These are phyloP conservation scores for Cystobasidium sp. DNA, from an alignment of 1,284 basidiomycete genomes.

Conservation along the genomic window DNA sequence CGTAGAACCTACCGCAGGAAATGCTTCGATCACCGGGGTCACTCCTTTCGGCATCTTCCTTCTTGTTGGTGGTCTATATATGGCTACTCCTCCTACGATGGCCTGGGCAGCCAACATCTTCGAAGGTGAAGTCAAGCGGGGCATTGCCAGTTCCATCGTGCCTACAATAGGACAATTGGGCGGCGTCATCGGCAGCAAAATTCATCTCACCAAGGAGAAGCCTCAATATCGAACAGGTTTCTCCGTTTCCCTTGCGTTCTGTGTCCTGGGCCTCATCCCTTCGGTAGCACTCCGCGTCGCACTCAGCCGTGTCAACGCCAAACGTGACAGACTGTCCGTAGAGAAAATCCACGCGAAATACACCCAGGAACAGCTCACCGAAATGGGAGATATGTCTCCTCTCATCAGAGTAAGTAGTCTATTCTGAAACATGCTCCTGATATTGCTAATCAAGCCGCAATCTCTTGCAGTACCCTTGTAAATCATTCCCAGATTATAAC, in stretches of 20 bases:
- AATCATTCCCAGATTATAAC: too few relatives aligned
- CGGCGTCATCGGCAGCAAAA: slow-evolving; percentile 21
- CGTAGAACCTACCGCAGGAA: slow-evolving; percentile 11
- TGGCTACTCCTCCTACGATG: slow-evolving; percentile 21
- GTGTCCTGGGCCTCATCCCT: slow-evolving; percentile 3
- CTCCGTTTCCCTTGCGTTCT: slow-evolving; percentile 7
- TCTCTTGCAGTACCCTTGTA: too few relatives aligned
- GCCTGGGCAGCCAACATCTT: slow-evolving; percentile 16
- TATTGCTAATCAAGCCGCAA: too few relatives aligned
- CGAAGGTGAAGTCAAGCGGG: slow-evolving; percentile 19
- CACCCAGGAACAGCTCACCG: slow-evolving; percentile 18
- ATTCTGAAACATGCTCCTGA: too few relatives aligned
- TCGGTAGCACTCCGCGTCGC: slow-evolving; percentile 5
- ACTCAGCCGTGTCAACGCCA: slow-evolving; percentile 21
- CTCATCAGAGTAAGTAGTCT: slow-evolving; percentile 4
- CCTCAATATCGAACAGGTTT: slow-evolving; percentile 32
- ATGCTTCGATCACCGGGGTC: slow-evolving; percentile 8
- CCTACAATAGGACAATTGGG: slow-evolving; percentile 17
- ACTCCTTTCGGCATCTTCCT: slow-evolving; percentile 26
- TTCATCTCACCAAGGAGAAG: slow-evolving; percentile 13
- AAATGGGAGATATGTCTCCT: slow-evolving; percentile 23
- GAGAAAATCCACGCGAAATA: slow-evolving; percentile 15
- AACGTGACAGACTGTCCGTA: slow-evolving; percentile 5
- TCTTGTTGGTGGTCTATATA: slow-evolving; percentile 4
- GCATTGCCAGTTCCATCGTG: slow-evolving; percentile 8